Percentiles rank a stretch among this genome's conserved stretches.
Evolutionary conservation across 1,284 basidiomycete genomes (phyloP).

Genomic region (Porodaedalea pini): DNA sequence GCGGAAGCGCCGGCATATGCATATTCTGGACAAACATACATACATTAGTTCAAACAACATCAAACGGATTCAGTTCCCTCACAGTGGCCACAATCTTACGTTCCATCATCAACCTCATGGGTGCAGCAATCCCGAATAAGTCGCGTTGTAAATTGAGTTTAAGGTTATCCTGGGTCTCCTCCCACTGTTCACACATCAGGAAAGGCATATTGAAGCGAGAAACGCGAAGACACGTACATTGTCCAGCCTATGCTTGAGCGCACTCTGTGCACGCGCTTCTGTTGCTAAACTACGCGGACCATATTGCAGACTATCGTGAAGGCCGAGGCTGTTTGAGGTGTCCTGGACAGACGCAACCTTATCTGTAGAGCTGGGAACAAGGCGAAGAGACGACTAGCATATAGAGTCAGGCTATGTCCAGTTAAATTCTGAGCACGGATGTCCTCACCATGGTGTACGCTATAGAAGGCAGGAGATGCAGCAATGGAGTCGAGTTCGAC

Average conservation of each 20-base stretch:
- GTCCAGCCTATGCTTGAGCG: constrained; percentile 61
- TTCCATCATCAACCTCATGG: constrained; percentile 91
- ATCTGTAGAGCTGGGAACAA: constrained; percentile 55
- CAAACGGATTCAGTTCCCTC: constrained; percentile 29
- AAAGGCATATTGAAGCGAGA: constrained; percentile 7
- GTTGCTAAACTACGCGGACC: constrained; percentile 73
- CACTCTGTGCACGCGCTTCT: constrained; percentile 56
- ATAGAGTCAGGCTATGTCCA: constrained; percentile 2
- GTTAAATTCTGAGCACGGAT: too few species aligned
- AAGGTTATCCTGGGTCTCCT: constrained; percentile 85
- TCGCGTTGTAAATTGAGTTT: constrained; percentile 85
- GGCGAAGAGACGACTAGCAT: constrained; percentile 47
- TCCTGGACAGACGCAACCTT: constrained; percentile 66
- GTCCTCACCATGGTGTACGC: constrained; percentile 11
- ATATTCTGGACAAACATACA: constrained; percentile 42
- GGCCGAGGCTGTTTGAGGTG: constrained; percentile 67
- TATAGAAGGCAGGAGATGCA: neutral
- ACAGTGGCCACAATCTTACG: constrained; percentile 81
- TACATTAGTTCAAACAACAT: neutral
- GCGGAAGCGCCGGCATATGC: constrained; percentile 59
- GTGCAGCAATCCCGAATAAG: constrained; percentile 83
- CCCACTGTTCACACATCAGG: constrained; percentile 62
- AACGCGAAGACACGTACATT: constrained; percentile 45
- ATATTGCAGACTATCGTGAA: constrained; percentile 77
- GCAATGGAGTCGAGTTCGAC: neutral